Percentiles rank a stretch among this genome's conserved stretches.
Evolutionary conservation across 306 rosid genomes (phyloP).

Genomic region (Vigna hirtella): DNA sequence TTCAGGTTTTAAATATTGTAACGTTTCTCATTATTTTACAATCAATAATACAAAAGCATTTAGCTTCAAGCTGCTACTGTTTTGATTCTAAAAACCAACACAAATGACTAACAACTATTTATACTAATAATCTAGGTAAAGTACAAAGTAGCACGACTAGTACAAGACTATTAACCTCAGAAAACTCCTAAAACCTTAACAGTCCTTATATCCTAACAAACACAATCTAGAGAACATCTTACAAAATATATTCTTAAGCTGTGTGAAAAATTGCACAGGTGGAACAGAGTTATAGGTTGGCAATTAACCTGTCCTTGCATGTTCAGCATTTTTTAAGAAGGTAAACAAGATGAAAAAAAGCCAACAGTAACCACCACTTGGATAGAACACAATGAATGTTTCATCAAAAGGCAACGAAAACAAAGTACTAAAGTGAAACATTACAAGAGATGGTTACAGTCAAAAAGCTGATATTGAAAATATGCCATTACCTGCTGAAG

Average conservation of each 20-base stretch:
- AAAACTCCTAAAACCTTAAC: constrained; percentile 2
- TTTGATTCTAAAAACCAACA: background rate
- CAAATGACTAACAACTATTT: constrained; percentile 9
- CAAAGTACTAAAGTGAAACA: constrained; percentile 11
- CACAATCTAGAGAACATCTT: background rate
- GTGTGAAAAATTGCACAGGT: background rate
- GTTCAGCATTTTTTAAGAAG: constrained; percentile 22
- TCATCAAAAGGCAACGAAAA: constrained; percentile 20
- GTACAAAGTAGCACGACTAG: background rate
- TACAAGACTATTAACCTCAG: constrained; percentile 10
- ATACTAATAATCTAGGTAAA: constrained; percentile 5
- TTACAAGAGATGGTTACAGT: background rate
- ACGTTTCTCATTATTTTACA: too few species aligned
- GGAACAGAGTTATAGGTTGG: constrained; percentile 2
- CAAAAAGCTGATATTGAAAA: constrained; percentile 22
- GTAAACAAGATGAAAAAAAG: constrained; percentile 12
- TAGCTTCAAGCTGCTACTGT: too few species aligned
- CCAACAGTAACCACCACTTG: constrained; percentile 8
- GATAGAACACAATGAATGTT: constrained; percentile 9
- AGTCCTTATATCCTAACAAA: constrained; percentile 10
- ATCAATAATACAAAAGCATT: too few species aligned
- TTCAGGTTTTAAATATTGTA: too few species aligned
- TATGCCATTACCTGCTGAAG: constrained; percentile 79
- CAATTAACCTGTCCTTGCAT: constrained; percentile 1
- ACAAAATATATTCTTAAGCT: background rate